Conservation (phyloP, 2,329 filamentous ascomycete genomes). For the Botrytis squamosa region DNA sequence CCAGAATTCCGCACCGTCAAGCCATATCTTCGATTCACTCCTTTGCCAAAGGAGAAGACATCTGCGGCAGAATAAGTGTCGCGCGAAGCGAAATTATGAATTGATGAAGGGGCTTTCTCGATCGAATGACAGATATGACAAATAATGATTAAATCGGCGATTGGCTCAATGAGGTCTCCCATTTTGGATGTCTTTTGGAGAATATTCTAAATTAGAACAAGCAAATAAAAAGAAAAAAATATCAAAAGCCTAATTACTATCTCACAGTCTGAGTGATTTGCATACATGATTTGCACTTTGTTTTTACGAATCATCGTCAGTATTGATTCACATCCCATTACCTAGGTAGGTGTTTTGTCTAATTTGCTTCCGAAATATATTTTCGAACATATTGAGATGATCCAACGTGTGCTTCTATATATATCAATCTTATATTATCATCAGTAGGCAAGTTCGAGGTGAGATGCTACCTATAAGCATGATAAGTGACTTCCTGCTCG, state of each 20-base stretch:
- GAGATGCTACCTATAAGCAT: neutral
- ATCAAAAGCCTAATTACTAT: neutral
- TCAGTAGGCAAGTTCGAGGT: neutral
- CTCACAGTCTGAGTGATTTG: neutral
- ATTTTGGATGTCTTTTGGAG: neutral
- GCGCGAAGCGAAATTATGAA: conserved; percentile 2
- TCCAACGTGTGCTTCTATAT: neutral
- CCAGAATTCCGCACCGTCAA: conserved; percentile 69
- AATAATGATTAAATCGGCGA: conserved; percentile 9
- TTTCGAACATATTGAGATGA: neutral
- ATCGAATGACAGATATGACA: neutral
- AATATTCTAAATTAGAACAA: neutral
- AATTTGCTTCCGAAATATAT: neutral
- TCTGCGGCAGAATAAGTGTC: conserved; percentile 33
- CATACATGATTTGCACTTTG: neutral
- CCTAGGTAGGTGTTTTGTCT: neutral
- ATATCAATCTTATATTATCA: neutral
- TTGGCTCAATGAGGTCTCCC: neutral
- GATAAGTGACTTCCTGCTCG: neutral
- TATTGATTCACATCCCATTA: neutral
- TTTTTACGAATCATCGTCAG: neutral
- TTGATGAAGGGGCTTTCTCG: neutral
- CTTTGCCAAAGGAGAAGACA: conserved; percentile 55
- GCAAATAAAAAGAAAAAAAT: neutral
- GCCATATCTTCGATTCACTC: conserved; percentile 73